Base-by-base conservation (phyloP, 1,284 basidiomycete species). In the Cryptococcus sp. region DNA sequence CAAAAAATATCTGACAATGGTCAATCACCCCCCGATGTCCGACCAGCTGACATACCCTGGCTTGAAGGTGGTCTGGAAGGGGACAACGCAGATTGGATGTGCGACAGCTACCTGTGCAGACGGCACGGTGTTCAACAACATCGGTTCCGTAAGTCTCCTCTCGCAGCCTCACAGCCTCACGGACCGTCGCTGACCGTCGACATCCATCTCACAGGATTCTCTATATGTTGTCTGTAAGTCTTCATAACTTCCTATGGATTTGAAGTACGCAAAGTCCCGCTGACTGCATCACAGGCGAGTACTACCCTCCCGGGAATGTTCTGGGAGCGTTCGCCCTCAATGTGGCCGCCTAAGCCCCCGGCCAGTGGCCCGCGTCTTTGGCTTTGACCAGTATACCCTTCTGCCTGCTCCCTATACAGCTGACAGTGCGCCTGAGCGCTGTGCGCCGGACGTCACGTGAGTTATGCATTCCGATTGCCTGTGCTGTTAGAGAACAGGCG, bases 51-150 rank as follows among this genome's bases (percentile, higher is more conserved):
- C n/a, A 15, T 46, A 20, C 8, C 7, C 6, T 38, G 38, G 4
- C 36, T 51, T 38, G 35, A 65, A 69, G 57, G 62, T 72, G 45
- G 73, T 77, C 20, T 77, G 75, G 75, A 72, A 77, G 60, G 60
- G 20, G 15, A 72, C 73, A 11, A 65, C 64, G 18, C 35, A 68
- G 50, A 37, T 77, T 28, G 75, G 75, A 13, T 76, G 74, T 50
- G 72, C 64, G 0, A 44, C 54, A 7, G 46, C 59, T 8, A 33
- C 52, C 7, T 72, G 70, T 54, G 45, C 63, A 4, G 62, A 63
- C 21, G 62, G 61, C 46, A 60, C 60, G 16, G 59, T 69, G 55
- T 63, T 65, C 51, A 57, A 45, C 4, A 62, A 56, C n/a, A 58
- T 58, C 51, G 59, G 52, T 12, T 42, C 53, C 28, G 56, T 57